Evolutionary conservation across 2,329 filamentous ascomycete genomes (phyloP), one percentile per base, ranked within the genome.

Genomic region (Fusarium sp.): DNA sequence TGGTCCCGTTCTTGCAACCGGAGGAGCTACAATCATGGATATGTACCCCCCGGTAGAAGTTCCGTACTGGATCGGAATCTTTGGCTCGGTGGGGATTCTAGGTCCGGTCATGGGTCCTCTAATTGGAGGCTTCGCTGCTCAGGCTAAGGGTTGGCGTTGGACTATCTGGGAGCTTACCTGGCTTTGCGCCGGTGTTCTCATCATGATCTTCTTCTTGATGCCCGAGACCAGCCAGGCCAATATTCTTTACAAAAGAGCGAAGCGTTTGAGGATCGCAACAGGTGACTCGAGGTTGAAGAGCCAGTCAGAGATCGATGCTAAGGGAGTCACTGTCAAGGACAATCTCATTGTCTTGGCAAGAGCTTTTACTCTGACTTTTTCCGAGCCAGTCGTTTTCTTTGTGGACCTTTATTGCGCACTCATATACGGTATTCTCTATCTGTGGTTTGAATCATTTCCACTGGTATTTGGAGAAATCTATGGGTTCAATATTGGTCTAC

Each of bases 401-500:
- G 78, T 81, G 1, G 83, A 69, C 18, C 45, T 85, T 3, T 88
- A 87, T 70, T 83, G 82, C 10, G 80, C 81, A 5, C 78, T 87
- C 24, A 78, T 83, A 29, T 88, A 86, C 65, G 82, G 79, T 14
- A 82, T 78, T 18, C 82, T 82, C 65, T 88, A 88, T 71, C 83
- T 83, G 18, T 88, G 65, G 59, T 75, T 75, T 4, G 71, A 74
- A 38, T 67, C 69, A 1, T 72, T 74, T 29, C 72, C 72, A 6
- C 34, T 75, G 5, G 74, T 79, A 4, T 78, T 76, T 18, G 45
- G 20, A 2, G 68, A 72, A 2, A 74, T 73, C 4, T 79, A 79
- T 29, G 69, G 72, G 1, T 77, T 93, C 80, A 86, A 84, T 20
- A 80, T 91, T 4, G 92, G 89, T 75, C 88, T 93, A 72, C 85